These are phyloP conservation scores for Stylosanthes scabra DNA, from an alignment of 331 rosid species.

Conservation along the genomic window DNA sequence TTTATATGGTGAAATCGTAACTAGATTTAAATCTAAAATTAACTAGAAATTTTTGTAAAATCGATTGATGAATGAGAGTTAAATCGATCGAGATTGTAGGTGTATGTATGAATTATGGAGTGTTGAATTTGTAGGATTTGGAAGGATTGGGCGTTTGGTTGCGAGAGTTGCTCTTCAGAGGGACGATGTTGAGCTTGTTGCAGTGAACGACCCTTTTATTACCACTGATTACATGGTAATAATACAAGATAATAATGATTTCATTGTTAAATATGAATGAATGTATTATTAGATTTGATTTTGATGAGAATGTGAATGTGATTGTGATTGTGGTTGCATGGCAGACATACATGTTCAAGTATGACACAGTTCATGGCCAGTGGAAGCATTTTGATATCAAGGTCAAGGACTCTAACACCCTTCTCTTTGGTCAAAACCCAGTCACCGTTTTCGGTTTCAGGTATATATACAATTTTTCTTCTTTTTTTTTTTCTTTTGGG, in stretches of 20 bases:
- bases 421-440: conserved; percentile 77
- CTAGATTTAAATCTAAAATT: too few relatives aligned
- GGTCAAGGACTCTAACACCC: conserved; percentile 85
- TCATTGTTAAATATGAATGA: not conserved
- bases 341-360: conserved; percentile 88
- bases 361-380: conserved; percentile 78
- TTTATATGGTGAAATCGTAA: too few relatives aligned
- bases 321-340: conserved; percentile 25
- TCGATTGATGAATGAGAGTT: too few relatives aligned
- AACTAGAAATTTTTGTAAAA: too few relatives aligned
- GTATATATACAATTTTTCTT: conserved; percentile 46
- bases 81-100: too few relatives aligned
- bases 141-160: conserved; percentile 92
- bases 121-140: conserved; percentile 59
- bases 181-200: conserved; percentile 83
- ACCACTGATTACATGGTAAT: conserved; percentile 84
- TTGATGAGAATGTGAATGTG: conserved; percentile 1
- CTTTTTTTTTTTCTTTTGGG: not conserved
- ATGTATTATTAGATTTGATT: not conserved
- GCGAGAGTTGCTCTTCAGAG: conserved; percentile 90
- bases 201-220: conserved; percentile 87
- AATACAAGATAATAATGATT: not conserved
- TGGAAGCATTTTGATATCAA: conserved; percentile 82
- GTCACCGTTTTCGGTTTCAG: conserved; percentile 76
- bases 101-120: too few relatives aligned